phyloP scores from a whole-genome alignment of 108 stramenopile species.

The Chaetoceros tenuissimus region DNA sequence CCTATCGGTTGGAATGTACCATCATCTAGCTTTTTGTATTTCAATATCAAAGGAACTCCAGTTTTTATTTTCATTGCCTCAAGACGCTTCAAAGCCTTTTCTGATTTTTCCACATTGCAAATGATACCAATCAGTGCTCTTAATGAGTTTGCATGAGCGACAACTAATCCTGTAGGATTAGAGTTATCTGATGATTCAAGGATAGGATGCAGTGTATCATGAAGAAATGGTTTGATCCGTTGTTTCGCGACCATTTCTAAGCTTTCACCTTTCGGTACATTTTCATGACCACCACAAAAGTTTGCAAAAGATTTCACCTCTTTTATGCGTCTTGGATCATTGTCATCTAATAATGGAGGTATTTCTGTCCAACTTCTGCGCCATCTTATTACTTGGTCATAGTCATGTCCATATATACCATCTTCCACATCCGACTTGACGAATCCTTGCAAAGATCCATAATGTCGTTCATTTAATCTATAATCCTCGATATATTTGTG shows the following conservation, averaged over 20 bases:
- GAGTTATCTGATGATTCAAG: conserved; percentile 10
- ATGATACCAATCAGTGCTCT: conserved; percentile 47
- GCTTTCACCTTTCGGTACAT: conserved; percentile 42
- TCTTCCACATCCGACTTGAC: conserved; percentile 36
- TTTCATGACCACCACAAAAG: conserved; percentile 31
- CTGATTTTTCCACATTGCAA: conserved; percentile 38
- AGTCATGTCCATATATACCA: conserved; percentile 42
- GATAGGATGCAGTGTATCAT: conserved; percentile 28
- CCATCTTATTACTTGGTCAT: conserved; percentile 27
- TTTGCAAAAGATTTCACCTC: conserved; percentile 24
- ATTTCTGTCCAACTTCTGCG: conserved; percentile 43
- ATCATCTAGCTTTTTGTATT: conserved; percentile 14
- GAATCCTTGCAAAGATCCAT: conserved; percentile 36
- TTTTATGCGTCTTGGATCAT: conserved; percentile 33
- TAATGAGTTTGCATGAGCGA: conserved; percentile 54
- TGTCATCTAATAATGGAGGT: conserved; percentile 31
- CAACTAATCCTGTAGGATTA: conserved; percentile 39
- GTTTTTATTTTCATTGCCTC: conserved; percentile 43
- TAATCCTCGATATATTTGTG: conserved; percentile 29
- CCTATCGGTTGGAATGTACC: not conserved
- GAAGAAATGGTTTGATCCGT: conserved; percentile 40
- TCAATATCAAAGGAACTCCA: conserved; percentile 35
- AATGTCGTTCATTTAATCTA: conserved; percentile 50
- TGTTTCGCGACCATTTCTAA: conserved; percentile 40
- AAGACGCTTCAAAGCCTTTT: conserved; percentile 25